phyloP scores from a whole-genome alignment of 768 basidiomycete genomes.

The Boletus rubroflammeus region DNA sequence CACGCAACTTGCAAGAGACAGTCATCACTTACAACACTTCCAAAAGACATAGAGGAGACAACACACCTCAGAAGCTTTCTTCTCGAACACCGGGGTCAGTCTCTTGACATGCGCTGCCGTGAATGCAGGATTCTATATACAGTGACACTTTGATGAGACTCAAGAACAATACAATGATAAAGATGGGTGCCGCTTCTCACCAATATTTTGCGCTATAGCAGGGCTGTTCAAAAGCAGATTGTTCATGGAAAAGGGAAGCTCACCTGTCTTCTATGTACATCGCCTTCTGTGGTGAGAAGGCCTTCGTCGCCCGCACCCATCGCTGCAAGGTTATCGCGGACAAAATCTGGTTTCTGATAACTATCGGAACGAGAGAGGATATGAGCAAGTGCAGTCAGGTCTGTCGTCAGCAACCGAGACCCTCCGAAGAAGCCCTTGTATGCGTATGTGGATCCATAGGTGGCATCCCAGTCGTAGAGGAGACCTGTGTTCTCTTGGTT shows the following conservation, averaged over 20 bases:
- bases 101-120: constrained; percentile 46
- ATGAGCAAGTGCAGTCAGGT: constrained; percentile 53
- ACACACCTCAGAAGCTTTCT: constrained; percentile 51
- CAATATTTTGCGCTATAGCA: constrained; percentile 45
- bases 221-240: not conserved
- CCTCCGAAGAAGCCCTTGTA: constrained; percentile 53
- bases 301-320: constrained; percentile 52
- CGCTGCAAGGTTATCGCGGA: constrained; percentile 46
- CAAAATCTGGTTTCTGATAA: constrained; percentile 61
- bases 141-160: not conserved
- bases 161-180: not conserved
- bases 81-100: constrained; percentile 54
- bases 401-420: constrained; percentile 54
- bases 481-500: constrained; percentile 56
- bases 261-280: constrained; percentile 53
- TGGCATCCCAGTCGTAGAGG: constrained; percentile 42
- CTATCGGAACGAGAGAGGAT: constrained; percentile 55
- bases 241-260: not conserved
- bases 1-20: constrained; percentile 38
- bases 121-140: constrained; percentile 48
- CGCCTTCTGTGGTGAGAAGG: constrained; percentile 51
- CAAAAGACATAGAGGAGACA: not conserved
- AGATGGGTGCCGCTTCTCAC: constrained; percentile 30
- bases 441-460: constrained; percentile 47
- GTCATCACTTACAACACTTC: not conserved